These are phyloP conservation scores for Starmerella scarabaei DNA, from an alignment of 805 yeast genomes.

Conservation along the genomic window DNA sequence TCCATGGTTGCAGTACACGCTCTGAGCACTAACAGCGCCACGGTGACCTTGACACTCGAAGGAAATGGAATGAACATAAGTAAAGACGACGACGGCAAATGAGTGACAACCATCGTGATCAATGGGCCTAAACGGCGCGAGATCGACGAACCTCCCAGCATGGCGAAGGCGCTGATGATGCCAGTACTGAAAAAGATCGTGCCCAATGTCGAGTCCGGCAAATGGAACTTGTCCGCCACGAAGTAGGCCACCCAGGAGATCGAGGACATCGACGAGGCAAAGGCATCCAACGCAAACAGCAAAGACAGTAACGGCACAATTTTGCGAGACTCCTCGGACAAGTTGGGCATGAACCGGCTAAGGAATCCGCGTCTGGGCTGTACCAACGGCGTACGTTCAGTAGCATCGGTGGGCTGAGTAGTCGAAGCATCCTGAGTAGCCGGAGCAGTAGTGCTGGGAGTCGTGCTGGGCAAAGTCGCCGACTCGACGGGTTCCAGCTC, in stretches of 20 bases:
- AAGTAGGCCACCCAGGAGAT: conserved; percentile 74
- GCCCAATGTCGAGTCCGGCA: conserved; percentile 50
- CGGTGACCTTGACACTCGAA: conserved; percentile 32
- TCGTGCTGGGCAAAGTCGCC: neutral
- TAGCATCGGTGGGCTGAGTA: neutral
- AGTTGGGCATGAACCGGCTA: conserved; percentile 8
- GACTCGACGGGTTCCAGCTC: conserved; percentile 1
- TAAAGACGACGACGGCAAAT: conserved; percentile 61
- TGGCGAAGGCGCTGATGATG: conserved; percentile 48
- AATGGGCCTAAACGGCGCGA: conserved; percentile 64
- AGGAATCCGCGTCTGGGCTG: neutral
- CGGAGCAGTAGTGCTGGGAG: neutral
- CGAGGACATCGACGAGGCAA: conserved; percentile 74
- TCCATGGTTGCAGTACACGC: conserved; percentile 67
- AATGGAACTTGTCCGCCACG: conserved; percentile 42
- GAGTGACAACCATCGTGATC: conserved; percentile 57
- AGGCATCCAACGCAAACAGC: conserved; percentile 63
- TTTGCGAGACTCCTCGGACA: conserved; percentile 20
- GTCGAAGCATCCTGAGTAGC: neutral
- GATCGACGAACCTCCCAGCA: conserved; percentile 29
- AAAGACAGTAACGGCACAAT: conserved; percentile 23
- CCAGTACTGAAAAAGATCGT: conserved; percentile 52
- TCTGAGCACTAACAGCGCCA: conserved; percentile 40
- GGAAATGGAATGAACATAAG: conserved; percentile 42
- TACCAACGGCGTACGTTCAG: neutral